phyloP scores from a whole-genome alignment of 768 basidiomycete species.

The Jaapia argillacea region DNA sequence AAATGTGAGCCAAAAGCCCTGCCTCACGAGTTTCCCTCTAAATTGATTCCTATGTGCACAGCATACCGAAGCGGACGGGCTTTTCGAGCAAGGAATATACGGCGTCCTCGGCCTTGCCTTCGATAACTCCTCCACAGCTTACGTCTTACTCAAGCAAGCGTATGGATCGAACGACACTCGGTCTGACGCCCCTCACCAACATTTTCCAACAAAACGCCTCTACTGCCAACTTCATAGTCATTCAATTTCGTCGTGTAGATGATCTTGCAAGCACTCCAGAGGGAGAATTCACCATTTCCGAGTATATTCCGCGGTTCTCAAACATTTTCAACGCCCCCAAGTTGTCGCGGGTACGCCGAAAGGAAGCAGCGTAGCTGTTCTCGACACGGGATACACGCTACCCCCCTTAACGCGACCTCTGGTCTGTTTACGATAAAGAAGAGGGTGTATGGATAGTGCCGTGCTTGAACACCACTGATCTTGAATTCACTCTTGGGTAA shows the following conservation, averaged over 20 bases:
- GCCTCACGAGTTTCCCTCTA: background rate
- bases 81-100: background rate
- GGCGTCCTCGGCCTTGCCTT: background rate
- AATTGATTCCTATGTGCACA: background rate
- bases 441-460: conserved; percentile 19
- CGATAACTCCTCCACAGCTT: background rate
- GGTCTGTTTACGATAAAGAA: conserved; percentile 16
- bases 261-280: conserved; percentile 13
- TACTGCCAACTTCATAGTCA: conserved; percentile 16
- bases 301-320: conserved; percentile 12
- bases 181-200: conserved; percentile 12
- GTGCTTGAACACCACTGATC: conserved; percentile 16
- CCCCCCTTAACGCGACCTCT: conserved; percentile 16
- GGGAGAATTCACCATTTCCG: conserved; percentile 18
- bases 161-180: conserved; percentile 8
- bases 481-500: conserved; percentile 21
- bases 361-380: conserved; percentile 15
- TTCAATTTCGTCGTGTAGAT: conserved; percentile 13
- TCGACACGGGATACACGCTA: conserved; percentile 20
- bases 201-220: conserved; percentile 14
- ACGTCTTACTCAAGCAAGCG: conserved; percentile 1
- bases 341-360: conserved; percentile 9
- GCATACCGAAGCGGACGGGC: background rate
- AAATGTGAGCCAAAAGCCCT: background rate
- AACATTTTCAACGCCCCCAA: conserved; percentile 10